Evolutionary conservation across 2,329 filamentous ascomycete genomes (phyloP).

Genomic region (Exophiala phaeomuriformis): DNA sequence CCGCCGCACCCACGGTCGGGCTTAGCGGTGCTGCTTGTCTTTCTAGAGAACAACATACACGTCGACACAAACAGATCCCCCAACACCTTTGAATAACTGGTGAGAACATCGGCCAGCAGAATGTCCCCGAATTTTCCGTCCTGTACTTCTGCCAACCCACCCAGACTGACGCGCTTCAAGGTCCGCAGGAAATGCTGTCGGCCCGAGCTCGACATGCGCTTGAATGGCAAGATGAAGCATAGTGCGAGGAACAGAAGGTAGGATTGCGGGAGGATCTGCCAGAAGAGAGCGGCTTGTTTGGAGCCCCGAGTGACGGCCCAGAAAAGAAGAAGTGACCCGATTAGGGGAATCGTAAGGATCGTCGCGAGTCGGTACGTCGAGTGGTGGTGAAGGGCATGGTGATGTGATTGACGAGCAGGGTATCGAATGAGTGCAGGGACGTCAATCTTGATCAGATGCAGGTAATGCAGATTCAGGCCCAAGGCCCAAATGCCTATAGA

Average conservation of each 20-base stretch:
- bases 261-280: conserved; percentile 78
- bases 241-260: conserved; percentile 68
- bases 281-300: conserved; percentile 61
- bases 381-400: conserved; percentile 66
- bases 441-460: conserved; percentile 73
- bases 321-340: conserved; percentile 67
- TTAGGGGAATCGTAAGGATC: conserved; percentile 64
- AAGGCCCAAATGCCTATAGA: conserved; percentile 81
- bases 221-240: conserved; percentile 66
- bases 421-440: conserved; percentile 82
- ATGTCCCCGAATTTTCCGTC: conserved; percentile 95
- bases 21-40: conserved; percentile 65
- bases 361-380: conserved; percentile 82
- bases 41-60: conserved; percentile 79
- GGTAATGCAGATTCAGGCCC: conserved; percentile 84
- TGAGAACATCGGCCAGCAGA: conserved; percentile 85
- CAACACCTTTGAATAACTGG: conserved; percentile 86
- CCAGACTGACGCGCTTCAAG: conserved; percentile 69
- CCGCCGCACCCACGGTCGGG: conserved; percentile 80
- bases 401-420: conserved; percentile 61
- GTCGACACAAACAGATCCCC: conserved; percentile 81
- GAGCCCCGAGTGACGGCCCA: conserved; percentile 71
- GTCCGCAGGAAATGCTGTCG: conserved; percentile 68
- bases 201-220: conserved; percentile 60
- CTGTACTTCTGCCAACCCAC: conserved; percentile 74